Evolutionary conservation across 108 stramenopile species (phyloP).

Genomic region (Mayamaea pseudoterrestris): DNA sequence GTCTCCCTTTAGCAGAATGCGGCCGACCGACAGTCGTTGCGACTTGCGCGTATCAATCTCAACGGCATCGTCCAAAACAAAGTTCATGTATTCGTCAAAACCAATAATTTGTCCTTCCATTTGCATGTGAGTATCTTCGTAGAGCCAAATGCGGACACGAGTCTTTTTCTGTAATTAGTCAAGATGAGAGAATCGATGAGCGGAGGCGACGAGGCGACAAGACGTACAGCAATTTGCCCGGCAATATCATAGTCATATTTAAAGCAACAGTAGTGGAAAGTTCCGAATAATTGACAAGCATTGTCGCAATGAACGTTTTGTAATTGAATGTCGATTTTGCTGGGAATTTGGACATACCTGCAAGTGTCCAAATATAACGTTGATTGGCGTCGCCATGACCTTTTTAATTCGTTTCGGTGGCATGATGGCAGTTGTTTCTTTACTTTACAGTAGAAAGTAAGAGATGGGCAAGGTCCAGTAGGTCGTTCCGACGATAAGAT

Average conservation of each 20-base stretch:
- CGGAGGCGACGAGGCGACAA: not conserved
- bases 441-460: no score
- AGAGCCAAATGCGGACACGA: slow-evolving; percentile 93
- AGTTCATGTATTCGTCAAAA: slow-evolving; percentile 95
- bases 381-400: slow-evolving; percentile 94
- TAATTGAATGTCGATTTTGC: not conserved
- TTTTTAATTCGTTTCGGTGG: slow-evolving; percentile 81
- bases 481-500: no score
- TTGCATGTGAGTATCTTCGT: slow-evolving; percentile 92
- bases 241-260: no score
- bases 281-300: no score
- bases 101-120: slow-evolving; percentile 98
- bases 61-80: slow-evolving; percentile 91
- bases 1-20: slow-evolving; percentile 98
- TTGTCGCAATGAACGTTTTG: no score
- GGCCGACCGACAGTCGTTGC: slow-evolving; percentile 58
- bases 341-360: slow-evolving; percentile 57
- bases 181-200: slow-evolving; percentile 2
- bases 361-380: slow-evolving; percentile 94
- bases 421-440: slow-evolving; percentile 65
- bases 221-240: no score
- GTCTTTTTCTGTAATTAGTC: slow-evolving; percentile 60
- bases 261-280: no score
- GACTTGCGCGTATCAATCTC: slow-evolving; percentile 73
- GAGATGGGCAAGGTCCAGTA: no score